These are phyloP conservation scores for Sungouiozyma intestinalis DNA, from an alignment of 805 yeast species.

Conservation along the genomic window DNA sequence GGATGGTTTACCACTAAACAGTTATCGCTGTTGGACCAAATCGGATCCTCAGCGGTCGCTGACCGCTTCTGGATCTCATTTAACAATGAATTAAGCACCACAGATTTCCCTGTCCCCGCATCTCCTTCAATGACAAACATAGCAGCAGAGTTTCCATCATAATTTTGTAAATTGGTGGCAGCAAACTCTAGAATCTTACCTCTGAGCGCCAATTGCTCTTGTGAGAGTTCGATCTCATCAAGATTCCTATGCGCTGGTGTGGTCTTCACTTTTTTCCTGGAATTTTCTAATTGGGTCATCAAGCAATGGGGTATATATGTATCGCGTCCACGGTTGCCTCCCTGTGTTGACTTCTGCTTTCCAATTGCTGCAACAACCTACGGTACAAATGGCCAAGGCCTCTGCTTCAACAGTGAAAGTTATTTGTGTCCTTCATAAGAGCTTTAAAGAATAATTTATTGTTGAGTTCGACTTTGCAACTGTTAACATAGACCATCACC, in stretches of 20 bases:
- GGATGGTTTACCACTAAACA: conserved; percentile 38
- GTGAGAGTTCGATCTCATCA: conserved; percentile 23
- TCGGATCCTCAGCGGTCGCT: conserved; percentile 9
- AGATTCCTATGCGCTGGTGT: neutral
- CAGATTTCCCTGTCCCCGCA: conserved; percentile 42
- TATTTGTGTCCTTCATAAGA: no score
- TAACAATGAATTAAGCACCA: conserved; percentile 33
- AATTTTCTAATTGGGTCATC: neutral
- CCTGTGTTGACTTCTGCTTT: no score
- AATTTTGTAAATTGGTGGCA: conserved; percentile 13
- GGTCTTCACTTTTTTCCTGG: neutral
- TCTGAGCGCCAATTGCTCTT: conserved; percentile 30
- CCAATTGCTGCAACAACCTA: no score
- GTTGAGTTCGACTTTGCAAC: no score
- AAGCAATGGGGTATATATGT: no score
- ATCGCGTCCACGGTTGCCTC: no score
- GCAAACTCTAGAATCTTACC: conserved; percentile 25
- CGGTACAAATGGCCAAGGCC: no score
- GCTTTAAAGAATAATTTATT: no score
- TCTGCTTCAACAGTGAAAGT: no score
- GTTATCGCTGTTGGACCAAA: conserved; percentile 27
- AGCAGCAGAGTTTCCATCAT: conserved; percentile 19
- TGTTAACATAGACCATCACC: no score
- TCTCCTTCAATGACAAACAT: conserved; percentile 37
- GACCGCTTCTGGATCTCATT: conserved; percentile 32